A percentile compares a stretch with the other conserved stretches of the same genome.
These are phyloP conservation scores for Hymenoscyphus fraxineus DNA, from an alignment of 2,329 filamentous ascomycete species.

Conservation along the genomic window DNA sequence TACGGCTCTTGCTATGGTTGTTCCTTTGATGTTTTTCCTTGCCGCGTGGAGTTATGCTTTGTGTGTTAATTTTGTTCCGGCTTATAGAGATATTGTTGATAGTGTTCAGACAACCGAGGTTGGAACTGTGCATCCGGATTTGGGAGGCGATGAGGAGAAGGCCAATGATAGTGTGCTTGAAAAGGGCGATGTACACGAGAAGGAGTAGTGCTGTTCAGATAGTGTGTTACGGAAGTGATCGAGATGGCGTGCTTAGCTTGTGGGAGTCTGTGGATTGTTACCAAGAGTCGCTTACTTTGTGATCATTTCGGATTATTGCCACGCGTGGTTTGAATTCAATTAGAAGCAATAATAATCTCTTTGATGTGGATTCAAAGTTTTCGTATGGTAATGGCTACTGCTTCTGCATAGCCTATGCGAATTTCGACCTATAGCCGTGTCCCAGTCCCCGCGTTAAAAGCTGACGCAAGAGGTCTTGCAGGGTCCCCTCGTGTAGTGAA, in stretches of 20 bases:
- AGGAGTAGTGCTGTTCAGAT: background rate
- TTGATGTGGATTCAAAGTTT: too few species aligned
- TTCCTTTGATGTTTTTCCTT: slow-evolving; percentile 47
- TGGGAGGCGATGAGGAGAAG: slow-evolving; percentile 13
- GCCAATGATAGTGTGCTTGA: slow-evolving; percentile 15
- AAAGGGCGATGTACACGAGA: slow-evolving; percentile 7
- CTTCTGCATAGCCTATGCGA: too few species aligned
- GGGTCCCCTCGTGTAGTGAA: background rate
- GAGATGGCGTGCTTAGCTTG: too few species aligned
- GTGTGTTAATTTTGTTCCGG: slow-evolving; percentile 36
- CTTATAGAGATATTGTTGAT: slow-evolving; percentile 25
- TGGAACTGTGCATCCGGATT: slow-evolving; percentile 10
- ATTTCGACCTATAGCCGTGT: background rate
- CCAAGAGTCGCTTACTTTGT: too few species aligned
- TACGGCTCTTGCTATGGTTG: slow-evolving; percentile 37
- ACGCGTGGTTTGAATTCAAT: too few species aligned
- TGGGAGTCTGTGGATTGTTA: too few species aligned
- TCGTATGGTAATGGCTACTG: too few species aligned
- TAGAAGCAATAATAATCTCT: too few species aligned
- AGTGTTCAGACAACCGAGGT: slow-evolving; percentile 19
- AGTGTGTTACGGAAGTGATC: too few species aligned
- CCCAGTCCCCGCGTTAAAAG: background rate
- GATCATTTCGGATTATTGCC: too few species aligned
- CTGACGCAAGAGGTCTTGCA: background rate
- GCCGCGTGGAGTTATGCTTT: slow-evolving; percentile 44